Evolutionary conservation across 2,329 filamentous ascomycete genomes (phyloP), one percentile per base, ranked within the genome.

Genomic region (Chrysoporthe cubensis): DNA sequence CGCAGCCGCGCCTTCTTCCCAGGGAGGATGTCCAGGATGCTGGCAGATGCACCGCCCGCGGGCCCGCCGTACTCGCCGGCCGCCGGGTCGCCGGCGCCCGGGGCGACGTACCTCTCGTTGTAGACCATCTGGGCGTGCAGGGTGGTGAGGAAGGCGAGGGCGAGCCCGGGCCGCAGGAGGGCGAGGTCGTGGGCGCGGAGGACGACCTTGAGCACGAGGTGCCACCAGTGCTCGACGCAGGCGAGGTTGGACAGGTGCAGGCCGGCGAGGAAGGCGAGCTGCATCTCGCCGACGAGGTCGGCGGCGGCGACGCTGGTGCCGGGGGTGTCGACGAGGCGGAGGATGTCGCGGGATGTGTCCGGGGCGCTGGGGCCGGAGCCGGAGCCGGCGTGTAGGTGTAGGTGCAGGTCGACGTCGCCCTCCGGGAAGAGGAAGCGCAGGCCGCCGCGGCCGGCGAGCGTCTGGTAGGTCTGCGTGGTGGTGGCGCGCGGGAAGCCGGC

Each of bases 171-270:
- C 1, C 78, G 77, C 3, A 74, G 72, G 32, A 77, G 68, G 0
- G 80, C 77, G 1, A 90, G 81, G 11, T 72, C 71, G 72, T 83
- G 82, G 1, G 85, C 82, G 37, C 82, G 82, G 59, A 90, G 80
- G 13, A 88, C 72, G 44, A 88, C 73, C 60, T 80, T 82, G 50
- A 85, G 80, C 3, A 84, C 75, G 69, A 88, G 81, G 72, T 87
- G 81, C 80, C 83, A 86, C 88, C 87, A 90, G 70, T 90, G 87
- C 69, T 88, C 85, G 56, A 88, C 78, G 71, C 87, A 90, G 9
- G 85, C 80, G 54, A 85, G 78, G 74, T 88, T 90, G 52, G 84
- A 83, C 1, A 90, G 81, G 65, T 87, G 81, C 74, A 85, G 82
- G 48, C 87, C 87, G 0, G 83, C 84, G 4, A 90, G 72, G 72